phyloP scores from a whole-genome alignment of 2,329 filamentous ascomycete species.

The Westerdykella sp. region DNA sequence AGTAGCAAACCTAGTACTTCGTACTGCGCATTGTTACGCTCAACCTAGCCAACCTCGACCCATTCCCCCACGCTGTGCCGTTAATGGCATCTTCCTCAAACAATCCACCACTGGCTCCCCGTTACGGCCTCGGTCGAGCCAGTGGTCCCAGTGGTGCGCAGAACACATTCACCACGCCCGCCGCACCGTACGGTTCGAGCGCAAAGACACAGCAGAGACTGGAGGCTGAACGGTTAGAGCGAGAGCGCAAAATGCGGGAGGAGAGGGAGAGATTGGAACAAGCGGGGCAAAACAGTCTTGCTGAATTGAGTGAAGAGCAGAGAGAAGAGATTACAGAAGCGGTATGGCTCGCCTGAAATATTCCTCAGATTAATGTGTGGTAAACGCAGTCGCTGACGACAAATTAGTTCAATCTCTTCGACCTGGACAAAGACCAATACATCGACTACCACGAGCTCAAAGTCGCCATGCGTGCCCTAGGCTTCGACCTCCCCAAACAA shows the following conservation, averaged over 20 bases:
- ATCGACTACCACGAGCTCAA: constrained; percentile 98
- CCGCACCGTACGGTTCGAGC: constrained; percentile 36
- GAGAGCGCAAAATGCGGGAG: constrained; percentile 38
- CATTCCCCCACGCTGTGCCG: background rate
- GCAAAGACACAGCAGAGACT: constrained; percentile 37
- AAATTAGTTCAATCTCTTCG: constrained; percentile 80
- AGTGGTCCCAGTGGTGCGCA: constrained; percentile 14
- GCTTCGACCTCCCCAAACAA: constrained; percentile 82
- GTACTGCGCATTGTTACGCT: background rate
- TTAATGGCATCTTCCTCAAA: constrained; percentile 48
- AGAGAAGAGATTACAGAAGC: constrained; percentile 90
- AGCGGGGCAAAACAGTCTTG: constrained; percentile 45
- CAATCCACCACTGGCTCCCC: constrained; percentile 51
- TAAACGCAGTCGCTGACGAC: background rate
- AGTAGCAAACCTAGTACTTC: background rate
- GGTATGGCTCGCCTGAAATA: constrained; percentile 46
- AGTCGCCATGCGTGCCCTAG: constrained; percentile 90
- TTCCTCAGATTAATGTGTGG: background rate
- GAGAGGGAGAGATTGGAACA: constrained; percentile 42
- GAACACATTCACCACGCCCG: constrained; percentile 25
- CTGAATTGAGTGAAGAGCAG: constrained; percentile 74
- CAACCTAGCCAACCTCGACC: constrained; percentile 1
- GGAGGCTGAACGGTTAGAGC: constrained; percentile 38
- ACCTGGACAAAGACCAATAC: constrained; percentile 87
- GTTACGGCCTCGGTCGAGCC: constrained; percentile 46